A percentile compares a stretch with the other conserved stretches of the same genome.
Evolutionary conservation across 73 alveolate species (phyloP).

Genomic region (Stentor roeselii): DNA sequence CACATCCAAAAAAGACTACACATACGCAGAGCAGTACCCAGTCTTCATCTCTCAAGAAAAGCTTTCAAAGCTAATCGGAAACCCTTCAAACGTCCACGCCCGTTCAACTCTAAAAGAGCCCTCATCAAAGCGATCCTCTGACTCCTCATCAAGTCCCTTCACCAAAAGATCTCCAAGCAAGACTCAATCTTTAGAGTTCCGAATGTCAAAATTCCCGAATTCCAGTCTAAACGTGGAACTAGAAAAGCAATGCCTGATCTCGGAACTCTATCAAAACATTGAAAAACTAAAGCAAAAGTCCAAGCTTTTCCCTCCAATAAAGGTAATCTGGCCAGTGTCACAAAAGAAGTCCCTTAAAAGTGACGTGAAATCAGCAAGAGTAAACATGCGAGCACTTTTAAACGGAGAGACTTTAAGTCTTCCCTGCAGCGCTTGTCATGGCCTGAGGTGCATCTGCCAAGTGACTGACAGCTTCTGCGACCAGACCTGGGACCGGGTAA

Average conservation of each 20-base stretch:
- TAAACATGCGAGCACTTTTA: not conserved
- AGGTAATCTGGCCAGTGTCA: not conserved
- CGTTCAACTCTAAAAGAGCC: no score
- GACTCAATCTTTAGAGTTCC: not conserved
- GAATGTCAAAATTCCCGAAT: not conserved
- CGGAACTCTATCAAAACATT: not conserved
- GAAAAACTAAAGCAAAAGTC: not conserved
- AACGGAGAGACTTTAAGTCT: not conserved
- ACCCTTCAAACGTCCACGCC: not conserved
- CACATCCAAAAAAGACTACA: not conserved
- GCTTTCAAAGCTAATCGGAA: not conserved
- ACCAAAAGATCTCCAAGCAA: not conserved
- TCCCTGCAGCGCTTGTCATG: not conserved
- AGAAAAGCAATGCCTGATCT: not conserved
- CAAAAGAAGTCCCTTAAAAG: not conserved
- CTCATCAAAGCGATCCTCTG: no score
- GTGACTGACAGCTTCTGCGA: not conserved
- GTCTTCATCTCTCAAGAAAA: not conserved
- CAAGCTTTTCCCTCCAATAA: not conserved
- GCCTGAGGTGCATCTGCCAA: not conserved
- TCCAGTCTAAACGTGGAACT: not conserved
- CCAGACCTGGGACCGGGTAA: not conserved
- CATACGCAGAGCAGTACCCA: not conserved
- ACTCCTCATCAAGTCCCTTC: not conserved
- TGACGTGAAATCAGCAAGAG: not conserved